These are phyloP conservation scores for Ophiocordyceps sinensis DNA, from an alignment of 2,329 filamentous ascomycete species.

Conservation along the genomic window DNA sequence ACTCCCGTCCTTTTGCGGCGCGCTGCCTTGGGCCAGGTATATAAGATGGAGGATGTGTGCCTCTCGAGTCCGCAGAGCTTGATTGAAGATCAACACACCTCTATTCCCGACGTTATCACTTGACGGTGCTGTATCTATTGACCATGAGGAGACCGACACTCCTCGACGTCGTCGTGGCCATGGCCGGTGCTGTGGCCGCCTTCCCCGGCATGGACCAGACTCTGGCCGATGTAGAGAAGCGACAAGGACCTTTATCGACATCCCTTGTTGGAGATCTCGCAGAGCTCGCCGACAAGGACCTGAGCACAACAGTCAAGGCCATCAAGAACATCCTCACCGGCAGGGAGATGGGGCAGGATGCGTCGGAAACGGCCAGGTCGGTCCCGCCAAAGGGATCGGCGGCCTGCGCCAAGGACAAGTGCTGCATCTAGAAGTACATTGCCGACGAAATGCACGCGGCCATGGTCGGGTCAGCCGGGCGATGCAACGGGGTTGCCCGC, in stretches of 20 bases:
- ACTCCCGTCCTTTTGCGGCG: neutral
- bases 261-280: conserved; percentile 21
- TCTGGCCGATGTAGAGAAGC: neutral
- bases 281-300: conserved; percentile 10
- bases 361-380: neutral
- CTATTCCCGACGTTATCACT: neutral
- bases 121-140: too few species aligned
- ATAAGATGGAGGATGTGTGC: too few species aligned
- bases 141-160: neutral
- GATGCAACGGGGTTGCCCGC: conserved; percentile 25
- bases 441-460: conserved; percentile 19
- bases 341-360: conserved; percentile 1
- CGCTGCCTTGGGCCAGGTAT: neutral
- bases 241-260: neutral
- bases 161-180: neutral
- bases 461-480: conserved; percentile 17
- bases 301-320: conserved; percentile 13
- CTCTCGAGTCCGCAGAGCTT: too few species aligned
- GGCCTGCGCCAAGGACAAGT: conserved; percentile 18
- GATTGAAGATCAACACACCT: neutral
- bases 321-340: conserved; percentile 20
- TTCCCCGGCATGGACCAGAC: conserved; percentile 1
- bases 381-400: conserved; percentile 1
- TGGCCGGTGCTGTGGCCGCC: neutral
- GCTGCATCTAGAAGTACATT: conserved; percentile 27